A percentile compares a stretch with the other conserved stretches of the same genome.
Conservation (phyloP, 805 yeast species). For the Debaryomyces hansenii region DNA sequence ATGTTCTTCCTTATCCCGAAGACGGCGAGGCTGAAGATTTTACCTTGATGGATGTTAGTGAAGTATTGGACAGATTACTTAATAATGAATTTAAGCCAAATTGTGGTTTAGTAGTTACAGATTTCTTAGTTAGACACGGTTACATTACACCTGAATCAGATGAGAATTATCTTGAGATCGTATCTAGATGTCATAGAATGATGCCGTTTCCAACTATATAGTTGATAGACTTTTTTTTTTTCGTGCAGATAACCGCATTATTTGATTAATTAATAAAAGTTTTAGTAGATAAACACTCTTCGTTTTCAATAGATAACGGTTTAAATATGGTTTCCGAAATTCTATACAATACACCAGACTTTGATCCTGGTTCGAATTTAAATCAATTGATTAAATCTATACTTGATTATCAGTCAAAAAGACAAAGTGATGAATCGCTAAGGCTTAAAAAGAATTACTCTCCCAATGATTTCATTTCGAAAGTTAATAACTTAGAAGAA, state of each 20-base stretch:
- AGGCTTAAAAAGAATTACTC: neutral
- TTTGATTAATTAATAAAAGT: too few species aligned
- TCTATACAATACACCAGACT: neutral
- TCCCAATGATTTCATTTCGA: neutral
- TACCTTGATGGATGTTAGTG: slow-evolving; percentile 57
- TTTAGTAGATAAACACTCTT: too few species aligned
- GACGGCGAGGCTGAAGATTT: slow-evolving; percentile 72
- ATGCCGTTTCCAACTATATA: slow-evolving; percentile 62
- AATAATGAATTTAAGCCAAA: slow-evolving; percentile 82
- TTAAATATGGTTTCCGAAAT: neutral
- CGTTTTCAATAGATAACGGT: too few species aligned
- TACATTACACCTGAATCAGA: slow-evolving; percentile 64
- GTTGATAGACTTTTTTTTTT: neutral
- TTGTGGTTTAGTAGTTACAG: slow-evolving; percentile 76
- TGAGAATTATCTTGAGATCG: slow-evolving; percentile 61
- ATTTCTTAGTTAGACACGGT: slow-evolving; percentile 88
- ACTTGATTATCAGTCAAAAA: neutral
- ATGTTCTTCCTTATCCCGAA: slow-evolving; percentile 44
- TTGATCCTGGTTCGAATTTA: neutral
- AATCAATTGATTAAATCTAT: slow-evolving; percentile 1
- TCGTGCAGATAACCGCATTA: too few species aligned
- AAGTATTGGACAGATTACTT: slow-evolving; percentile 50
- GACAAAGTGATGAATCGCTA: neutral
- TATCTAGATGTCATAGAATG: slow-evolving; percentile 60
- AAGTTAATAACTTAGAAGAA: slow-evolving; percentile 18